These are phyloP conservation scores for Rhynchosporium graminicola DNA, from an alignment of 2,329 filamentous ascomycete genomes.

Conservation along the genomic window DNA sequence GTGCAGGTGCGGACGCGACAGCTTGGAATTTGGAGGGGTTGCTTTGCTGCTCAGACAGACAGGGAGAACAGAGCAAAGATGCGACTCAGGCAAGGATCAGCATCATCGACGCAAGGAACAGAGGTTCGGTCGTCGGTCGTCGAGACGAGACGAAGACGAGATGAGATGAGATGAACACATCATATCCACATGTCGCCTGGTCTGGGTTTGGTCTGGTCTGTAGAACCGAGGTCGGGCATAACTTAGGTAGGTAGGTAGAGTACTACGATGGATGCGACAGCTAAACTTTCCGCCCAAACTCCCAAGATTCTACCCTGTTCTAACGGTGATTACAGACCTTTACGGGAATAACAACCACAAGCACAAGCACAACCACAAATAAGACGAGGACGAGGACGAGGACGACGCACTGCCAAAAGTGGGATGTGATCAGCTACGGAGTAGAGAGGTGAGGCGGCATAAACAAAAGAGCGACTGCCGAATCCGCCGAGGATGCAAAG, in stretches of 20 bases:
- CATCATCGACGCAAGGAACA: neutral
- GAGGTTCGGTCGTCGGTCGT: neutral
- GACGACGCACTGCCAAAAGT: neutral
- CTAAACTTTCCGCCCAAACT: too few relatives aligned
- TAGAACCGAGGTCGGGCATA: too few relatives aligned
- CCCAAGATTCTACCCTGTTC: neutral
- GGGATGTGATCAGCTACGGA: neutral
- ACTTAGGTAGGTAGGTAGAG: too few relatives aligned
- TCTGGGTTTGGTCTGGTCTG: too few relatives aligned
- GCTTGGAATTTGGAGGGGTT: neutral
- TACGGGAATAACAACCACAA: neutral
- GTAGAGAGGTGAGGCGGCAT: neutral
- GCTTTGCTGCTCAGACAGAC: neutral
- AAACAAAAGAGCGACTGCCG: neutral
- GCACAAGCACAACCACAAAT: too few relatives aligned
- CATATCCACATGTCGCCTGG: too few relatives aligned
- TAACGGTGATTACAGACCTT: neutral
- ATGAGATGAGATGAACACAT: neutral
- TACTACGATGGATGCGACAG: too few relatives aligned
- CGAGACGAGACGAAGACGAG: neutral
- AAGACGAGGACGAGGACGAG: neutral
- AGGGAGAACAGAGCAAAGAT: neutral
- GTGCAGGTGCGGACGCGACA: neutral
- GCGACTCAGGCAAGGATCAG: slow-evolving; percentile 8
- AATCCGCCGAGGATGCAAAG: neutral